Evolutionary conservation across 306 rosid genomes (phyloP), one percentile per base, ranked within the genome.

Genomic region (Pyrus bretschneideri): DNA sequence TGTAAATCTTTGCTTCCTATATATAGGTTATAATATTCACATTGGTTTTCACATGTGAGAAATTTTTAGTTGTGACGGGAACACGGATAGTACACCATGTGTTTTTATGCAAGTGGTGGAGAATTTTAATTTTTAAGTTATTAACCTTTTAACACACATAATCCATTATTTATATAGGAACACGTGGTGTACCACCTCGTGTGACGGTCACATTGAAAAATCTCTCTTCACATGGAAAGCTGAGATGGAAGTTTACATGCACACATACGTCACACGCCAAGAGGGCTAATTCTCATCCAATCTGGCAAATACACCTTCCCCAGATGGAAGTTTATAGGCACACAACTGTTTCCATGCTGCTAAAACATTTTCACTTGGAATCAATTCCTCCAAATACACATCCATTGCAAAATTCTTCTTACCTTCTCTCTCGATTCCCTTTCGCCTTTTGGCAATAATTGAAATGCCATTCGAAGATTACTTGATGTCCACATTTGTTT

Each of bases 391-490:
- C 21, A 63, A 69, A 79, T 85, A 86, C 89, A 85, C 86, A 76
- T 86, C 85, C 85, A 76, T 76, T 65, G 35, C 79, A 63, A 84
- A 72, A 61, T 79, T 83, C 85, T 82, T 72, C 44, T 84, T 66
- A 54, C 70, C 81, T 52, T 80, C 57, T 80, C 77, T 73, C 81
- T 79, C 69, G 71, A 80, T 78, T 78, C 70, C 58, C 70, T 78
- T 63, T 67, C 22, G 61, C 74, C 45, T 57, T 80, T 80, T 66
- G 76, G 74, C 87, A 87, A 93, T 93, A 89, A 93, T 89, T 87
- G 86, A 93, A 85, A 90, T 89, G 79, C 88, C 93, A 91, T 92
- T 90, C 89, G 78, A 83, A 89, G 86, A 88, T 91, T 38, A 7
- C 9, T 38, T 87, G 93, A 91, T 55, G 73, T 80, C 88, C 85